Conservation (phyloP, 78 protist genomes). For the Dictyostelium intermedium region DNA sequence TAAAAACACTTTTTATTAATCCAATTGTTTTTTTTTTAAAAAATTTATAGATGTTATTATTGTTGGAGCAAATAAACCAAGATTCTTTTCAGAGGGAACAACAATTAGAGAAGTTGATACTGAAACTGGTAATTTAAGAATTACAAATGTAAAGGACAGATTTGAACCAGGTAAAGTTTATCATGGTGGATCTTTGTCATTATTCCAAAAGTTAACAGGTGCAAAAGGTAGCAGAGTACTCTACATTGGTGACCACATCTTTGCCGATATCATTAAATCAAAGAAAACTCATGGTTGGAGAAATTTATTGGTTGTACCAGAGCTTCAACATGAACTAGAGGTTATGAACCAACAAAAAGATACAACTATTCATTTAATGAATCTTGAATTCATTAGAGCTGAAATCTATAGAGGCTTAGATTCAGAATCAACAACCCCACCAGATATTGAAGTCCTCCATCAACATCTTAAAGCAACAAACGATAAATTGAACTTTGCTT, state of each 20-base stretch:
- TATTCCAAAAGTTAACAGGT: conserved; percentile 76
- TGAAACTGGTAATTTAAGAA: conserved; percentile 69
- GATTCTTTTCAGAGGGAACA: conserved; percentile 84
- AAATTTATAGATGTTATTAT: conserved; percentile 42
- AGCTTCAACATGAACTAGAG: conserved; percentile 67
- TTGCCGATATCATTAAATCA: conserved; percentile 85
- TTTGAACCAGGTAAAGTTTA: conserved; percentile 78
- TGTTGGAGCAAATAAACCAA: conserved; percentile 85
- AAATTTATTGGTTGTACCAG: conserved; percentile 82
- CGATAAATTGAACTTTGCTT: conserved; percentile 45
- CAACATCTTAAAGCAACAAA: conserved; percentile 44
- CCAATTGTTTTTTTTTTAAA: background rate
- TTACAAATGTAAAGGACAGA: conserved; percentile 67
- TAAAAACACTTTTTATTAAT: too few relatives aligned
- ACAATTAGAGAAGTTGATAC: conserved; percentile 83
- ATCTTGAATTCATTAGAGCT: conserved; percentile 83
- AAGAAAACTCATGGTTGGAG: conserved; percentile 86
- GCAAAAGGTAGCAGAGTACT: conserved; percentile 78
- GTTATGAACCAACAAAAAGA: conserved; percentile 32
- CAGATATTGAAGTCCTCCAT: conserved; percentile 66
- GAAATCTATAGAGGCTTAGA: conserved; percentile 79
- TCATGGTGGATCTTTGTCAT: conserved; percentile 82
- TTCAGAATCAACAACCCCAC: conserved; percentile 39
- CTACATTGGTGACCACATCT: conserved; percentile 87
- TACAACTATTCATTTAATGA: conserved; percentile 64